Evolutionary conservation across 805 yeast genomes (phyloP).

Genomic region (Schwanniomyces vanrijiae): DNA sequence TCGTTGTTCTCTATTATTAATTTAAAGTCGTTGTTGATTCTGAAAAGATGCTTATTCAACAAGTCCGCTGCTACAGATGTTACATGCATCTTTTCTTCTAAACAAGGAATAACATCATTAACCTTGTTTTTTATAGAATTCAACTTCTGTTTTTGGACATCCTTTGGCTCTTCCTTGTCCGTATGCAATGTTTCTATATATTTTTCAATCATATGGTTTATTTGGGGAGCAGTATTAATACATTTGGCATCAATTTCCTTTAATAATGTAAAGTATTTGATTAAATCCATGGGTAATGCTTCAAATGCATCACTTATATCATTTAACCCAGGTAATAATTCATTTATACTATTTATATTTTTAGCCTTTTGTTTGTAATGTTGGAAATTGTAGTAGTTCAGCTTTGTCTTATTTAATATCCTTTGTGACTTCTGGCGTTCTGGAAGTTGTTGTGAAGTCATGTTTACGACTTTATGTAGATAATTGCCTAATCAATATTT

Average conservation of each 20-base stretch:
- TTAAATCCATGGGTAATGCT: conserved; percentile 81
- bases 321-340: conserved; percentile 74
- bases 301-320: conserved; percentile 90
- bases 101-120: conserved; percentile 80
- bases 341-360: conserved; percentile 32
- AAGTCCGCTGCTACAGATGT: conserved; percentile 87
- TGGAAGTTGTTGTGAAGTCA: conserved; percentile 20
- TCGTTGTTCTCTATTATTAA: conserved; percentile 70
- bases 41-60: conserved; percentile 60
- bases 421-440: conserved; percentile 29
- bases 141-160: conserved; percentile 37
- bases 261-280: conserved; percentile 80
- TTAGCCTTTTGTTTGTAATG: conserved; percentile 35
- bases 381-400: conserved; percentile 21
- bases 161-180: conserved; percentile 7
- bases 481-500: background rate
- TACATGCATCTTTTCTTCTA: conserved; percentile 97
- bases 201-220: conserved; percentile 54
- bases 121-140: conserved; percentile 44
- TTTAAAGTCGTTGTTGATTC: conserved; percentile 81
- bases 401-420: conserved; percentile 8
- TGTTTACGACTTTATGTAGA: background rate
- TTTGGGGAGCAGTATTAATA: conserved; percentile 66
- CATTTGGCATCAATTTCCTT: conserved; percentile 96
- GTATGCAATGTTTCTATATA: conserved; percentile 31